These are phyloP conservation scores for Populus hybrid DNA, from an alignment of 441 rosid genomes.

Conservation along the genomic window DNA sequence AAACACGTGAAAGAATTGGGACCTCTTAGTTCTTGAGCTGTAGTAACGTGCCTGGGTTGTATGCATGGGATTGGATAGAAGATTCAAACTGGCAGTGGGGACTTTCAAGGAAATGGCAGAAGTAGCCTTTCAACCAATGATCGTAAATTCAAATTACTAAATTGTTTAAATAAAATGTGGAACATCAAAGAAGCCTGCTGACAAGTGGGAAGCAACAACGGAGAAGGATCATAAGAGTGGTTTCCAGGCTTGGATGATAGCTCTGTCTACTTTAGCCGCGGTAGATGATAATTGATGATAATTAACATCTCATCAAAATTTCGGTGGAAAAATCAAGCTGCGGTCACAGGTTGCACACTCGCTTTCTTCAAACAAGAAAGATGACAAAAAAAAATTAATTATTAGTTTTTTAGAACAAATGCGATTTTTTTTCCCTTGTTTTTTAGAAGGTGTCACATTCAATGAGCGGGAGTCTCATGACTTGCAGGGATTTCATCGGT, in stretches of 20 bases:
- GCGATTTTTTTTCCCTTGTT: too few relatives aligned
- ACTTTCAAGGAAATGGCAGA: conserved; percentile 63
- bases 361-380: too few relatives aligned
- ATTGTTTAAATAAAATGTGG: conserved; percentile 59
- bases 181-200: conserved; percentile 50
- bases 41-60: conserved; percentile 60
- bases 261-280: conserved; percentile 49
- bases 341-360: not conserved
- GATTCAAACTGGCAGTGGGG: conserved; percentile 54
- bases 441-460: too few relatives aligned
- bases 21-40: conserved; percentile 58
- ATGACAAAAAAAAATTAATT: too few relatives aligned
- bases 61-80: conserved; percentile 49
- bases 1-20: conserved; percentile 56
- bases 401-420: too few relatives aligned
- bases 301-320: not conserved
- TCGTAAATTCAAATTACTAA: conserved; percentile 56
- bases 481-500: not conserved
- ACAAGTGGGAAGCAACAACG: conserved; percentile 41
- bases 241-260: conserved; percentile 44
- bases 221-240: conserved; percentile 48
- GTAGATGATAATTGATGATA: conserved; percentile 15
- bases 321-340: not conserved
- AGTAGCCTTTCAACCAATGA: conserved; percentile 53
- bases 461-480: too few relatives aligned